A percentile compares a stretch with the other conserved stretches of the same genome.
phyloP scores from a whole-genome alignment of 1,284 basidiomycete species.

The Ceratobasidium papillatum region DNA sequence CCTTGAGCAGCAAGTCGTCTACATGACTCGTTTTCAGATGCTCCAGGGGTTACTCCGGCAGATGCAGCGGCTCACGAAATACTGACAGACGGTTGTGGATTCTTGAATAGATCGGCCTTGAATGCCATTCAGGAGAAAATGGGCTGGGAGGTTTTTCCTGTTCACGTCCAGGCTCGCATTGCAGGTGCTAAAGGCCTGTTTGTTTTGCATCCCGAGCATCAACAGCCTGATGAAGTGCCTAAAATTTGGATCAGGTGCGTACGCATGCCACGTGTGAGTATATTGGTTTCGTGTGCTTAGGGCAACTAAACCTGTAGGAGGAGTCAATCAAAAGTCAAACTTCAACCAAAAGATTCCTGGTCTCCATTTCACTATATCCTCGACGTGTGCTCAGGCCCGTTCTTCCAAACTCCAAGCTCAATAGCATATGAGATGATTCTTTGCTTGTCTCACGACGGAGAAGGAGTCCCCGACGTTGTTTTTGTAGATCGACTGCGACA shows the following conservation, averaged over 20 bases:
- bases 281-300: neutral
- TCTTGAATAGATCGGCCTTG: constrained; percentile 31
- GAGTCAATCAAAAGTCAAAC: constrained; percentile 41
- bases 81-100: constrained; percentile 42
- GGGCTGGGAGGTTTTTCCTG: constrained; percentile 14
- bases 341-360: constrained; percentile 22
- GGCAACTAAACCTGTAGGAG: neutral
- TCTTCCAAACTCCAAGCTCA: constrained; percentile 7
- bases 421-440: constrained; percentile 38
- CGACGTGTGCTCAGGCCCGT: constrained; percentile 20
- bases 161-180: constrained; percentile 38
- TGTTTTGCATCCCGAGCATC: constrained; percentile 20
- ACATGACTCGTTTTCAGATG: neutral
- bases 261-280: neutral
- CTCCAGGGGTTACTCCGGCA: neutral
- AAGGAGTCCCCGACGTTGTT: constrained; percentile 32
- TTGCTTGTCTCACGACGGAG: constrained; percentile 39
- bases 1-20: neutral
- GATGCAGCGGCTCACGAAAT: constrained; percentile 4
- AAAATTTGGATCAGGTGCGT: constrained; percentile 37
- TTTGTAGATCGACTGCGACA: constrained; percentile 32
- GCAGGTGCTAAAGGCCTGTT: constrained; percentile 41
- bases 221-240: neutral
- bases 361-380: constrained; percentile 29
- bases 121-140: constrained; percentile 22